phyloP scores from a whole-genome alignment of 495 filamentous ascomycete species.

The Tuber umbilicatum region DNA sequence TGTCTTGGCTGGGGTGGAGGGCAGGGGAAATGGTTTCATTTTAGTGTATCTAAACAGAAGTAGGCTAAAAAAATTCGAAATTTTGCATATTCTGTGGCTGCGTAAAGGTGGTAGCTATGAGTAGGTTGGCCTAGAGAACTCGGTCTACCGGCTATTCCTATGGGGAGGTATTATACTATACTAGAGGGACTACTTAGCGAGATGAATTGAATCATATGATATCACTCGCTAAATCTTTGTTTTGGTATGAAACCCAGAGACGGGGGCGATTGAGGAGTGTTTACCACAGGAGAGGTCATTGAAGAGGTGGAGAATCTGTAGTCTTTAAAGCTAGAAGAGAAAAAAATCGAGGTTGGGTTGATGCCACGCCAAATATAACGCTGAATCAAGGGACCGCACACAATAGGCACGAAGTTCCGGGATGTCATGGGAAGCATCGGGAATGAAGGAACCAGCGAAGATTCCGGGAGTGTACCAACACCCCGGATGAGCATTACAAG shows the following conservation, averaged over 20 bases:
- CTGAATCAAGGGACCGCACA: not conserved
- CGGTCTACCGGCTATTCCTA: not conserved
- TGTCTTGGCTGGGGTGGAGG: not conserved
- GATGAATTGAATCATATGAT: not conserved
- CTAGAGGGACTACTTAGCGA: not conserved
- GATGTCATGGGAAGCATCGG: not conserved
- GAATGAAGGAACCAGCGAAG: not conserved
- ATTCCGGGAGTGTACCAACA: too few species aligned
- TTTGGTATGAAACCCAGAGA: not conserved
- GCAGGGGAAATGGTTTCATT: not conserved
- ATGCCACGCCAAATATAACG: not conserved
- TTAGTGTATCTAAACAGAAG: not conserved
- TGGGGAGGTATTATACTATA: not conserved
- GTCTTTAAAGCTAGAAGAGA: not conserved
- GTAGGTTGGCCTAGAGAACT: not conserved
- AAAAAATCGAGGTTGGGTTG: not conserved
- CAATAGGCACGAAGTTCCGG: not conserved
- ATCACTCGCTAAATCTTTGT: not conserved
- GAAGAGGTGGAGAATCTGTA: too few species aligned
- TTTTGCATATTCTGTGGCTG: not conserved
- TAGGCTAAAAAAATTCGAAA: not conserved
- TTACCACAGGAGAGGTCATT: too few species aligned
- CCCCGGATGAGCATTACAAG: not conserved
- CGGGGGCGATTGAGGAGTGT: not conserved
- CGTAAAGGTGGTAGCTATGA: not conserved